Evolutionary conservation across 257 asterid species (phyloP), one percentile per base, ranked within the genome.

Genomic region (Forsythia suspensa): DNA sequence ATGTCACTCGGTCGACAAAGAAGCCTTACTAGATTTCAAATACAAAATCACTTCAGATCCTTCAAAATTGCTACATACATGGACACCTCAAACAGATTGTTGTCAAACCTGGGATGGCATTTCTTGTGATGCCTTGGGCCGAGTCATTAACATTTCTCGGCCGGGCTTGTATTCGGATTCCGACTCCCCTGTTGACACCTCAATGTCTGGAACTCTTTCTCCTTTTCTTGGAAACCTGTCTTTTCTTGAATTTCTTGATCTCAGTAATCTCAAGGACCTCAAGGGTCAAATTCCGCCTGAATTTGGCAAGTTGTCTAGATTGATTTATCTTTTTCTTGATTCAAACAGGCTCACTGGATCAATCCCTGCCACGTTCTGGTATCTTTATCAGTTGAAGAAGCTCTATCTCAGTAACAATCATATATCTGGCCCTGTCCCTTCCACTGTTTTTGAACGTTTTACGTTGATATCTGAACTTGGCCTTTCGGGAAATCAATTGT

Each of bases 51-150:
- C 85, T 12, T 77, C 59, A 6, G 97, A 93, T 73, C 93, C 96
- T 9, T 83, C 80, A 7, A 11, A 59, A 0, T 61, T 90, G 67
- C 87, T 93, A 73, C 38, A 72, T n/a, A 74, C 98, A 46, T 91
- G 97, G 97, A 65, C 12, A 29, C 81, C 91, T 1, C 38, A 83
- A 71, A 87, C 86, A 11, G 94, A 90, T 80, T 93, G 97, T 77
- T 93, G 97, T 90, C 79, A 44, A 9, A 4, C 77, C 5, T 93
- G 96, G 96, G 88, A 82, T 8, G 97, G 98, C 42, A 71, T 93
- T 39, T 80, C 80, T 0, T 93, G 96, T 40, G 87, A 84, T 21
- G 8, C 55, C 51, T 65, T 87, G 11, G 91, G 91, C 29, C 83
- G 92, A 74, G 96, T 91, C 8, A 76, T 84, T 11, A 90, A 75